Percentiles rank a stretch among this genome's conserved stretches.
Conservation (phyloP, 768 basidiomycete genomes). For the Boletus speciosus region DNA sequence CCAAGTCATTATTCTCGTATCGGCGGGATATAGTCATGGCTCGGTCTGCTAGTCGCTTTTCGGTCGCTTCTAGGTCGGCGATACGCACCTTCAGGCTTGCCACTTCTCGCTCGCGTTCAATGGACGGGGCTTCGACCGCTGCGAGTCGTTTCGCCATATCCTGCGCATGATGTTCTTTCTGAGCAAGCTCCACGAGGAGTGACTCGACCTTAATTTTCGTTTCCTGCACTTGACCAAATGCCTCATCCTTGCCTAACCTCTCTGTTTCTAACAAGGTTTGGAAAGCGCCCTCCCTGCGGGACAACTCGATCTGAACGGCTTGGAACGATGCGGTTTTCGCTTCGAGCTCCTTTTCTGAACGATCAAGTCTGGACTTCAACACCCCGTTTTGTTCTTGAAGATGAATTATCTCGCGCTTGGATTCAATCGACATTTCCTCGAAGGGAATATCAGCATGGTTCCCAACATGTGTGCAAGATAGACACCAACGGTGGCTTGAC, state of each 20-base stretch:
- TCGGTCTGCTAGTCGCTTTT: conserved; percentile 28
- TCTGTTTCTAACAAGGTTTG: conserved; percentile 25
- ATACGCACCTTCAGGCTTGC: conserved; percentile 19
- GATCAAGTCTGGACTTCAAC: conserved; percentile 15
- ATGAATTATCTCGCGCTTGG: conserved; percentile 13
- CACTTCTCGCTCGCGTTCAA: conserved; percentile 30
- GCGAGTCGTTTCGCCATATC: conserved; percentile 24
- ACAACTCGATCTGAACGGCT: conserved; percentile 21
- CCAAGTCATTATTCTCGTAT: conserved; percentile 47
- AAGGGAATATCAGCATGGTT: background rate
- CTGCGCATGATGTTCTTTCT: conserved; percentile 17
- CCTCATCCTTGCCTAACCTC: conserved; percentile 19
- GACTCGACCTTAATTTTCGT: conserved; percentile 19
- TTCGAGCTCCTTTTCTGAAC: conserved; percentile 3
- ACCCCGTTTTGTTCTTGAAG: conserved; percentile 23
- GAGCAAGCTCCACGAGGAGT: conserved; percentile 20
- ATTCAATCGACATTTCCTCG: conserved; percentile 18
- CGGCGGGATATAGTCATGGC: conserved; percentile 32
- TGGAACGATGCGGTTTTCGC: conserved; percentile 11
- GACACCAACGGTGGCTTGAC: conserved; percentile 16
- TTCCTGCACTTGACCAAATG: conserved; percentile 14
- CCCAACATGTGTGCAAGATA: background rate
- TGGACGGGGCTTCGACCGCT: conserved; percentile 19
- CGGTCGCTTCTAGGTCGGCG: conserved; percentile 25
- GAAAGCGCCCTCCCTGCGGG: conserved; percentile 25